phyloP scores from a whole-genome alignment of 1,139 yeast genomes.

The Casaregolazyma lundiana region DNA sequence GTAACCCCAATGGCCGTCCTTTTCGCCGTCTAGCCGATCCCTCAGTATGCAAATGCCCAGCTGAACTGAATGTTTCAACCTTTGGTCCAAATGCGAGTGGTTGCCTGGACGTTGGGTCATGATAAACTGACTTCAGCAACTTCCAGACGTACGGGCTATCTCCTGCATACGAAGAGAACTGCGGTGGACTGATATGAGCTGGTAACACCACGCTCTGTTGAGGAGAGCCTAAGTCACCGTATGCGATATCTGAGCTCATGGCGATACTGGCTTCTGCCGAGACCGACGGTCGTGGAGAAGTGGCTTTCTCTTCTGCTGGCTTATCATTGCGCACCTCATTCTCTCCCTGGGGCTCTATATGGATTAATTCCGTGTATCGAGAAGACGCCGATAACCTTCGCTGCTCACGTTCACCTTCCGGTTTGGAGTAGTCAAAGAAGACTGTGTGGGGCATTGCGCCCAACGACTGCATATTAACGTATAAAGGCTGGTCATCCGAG shows the following conservation, averaged over 20 bases:
- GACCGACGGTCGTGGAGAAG: neutral
- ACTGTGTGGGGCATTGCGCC: constrained; percentile 57
- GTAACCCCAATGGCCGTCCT: constrained; percentile 40
- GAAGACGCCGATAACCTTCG: constrained; percentile 1
- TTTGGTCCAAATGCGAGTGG: constrained; percentile 58
- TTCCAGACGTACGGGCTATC: constrained; percentile 57
- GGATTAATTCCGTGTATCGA: neutral
- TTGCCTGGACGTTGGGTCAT: constrained; percentile 48
- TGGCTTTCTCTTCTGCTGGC: neutral
- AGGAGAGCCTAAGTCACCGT: constrained; percentile 25
- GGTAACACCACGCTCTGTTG: constrained; percentile 4
- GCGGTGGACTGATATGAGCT: neutral
- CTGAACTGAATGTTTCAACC: constrained; percentile 9
- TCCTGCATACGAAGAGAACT: constrained; percentile 40
- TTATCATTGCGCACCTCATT: neutral
- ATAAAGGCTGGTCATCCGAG: neutral
- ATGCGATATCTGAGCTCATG: constrained; percentile 23
- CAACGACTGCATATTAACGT: constrained; percentile 30
- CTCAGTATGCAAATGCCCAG: neutral
- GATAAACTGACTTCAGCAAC: constrained; percentile 49
- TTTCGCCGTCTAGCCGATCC: constrained; percentile 17
- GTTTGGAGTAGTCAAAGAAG: constrained; percentile 33
- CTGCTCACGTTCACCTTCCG: neutral
- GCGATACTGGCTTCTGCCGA: constrained; percentile 25
- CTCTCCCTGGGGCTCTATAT: neutral